phyloP scores from a whole-genome alignment of 2,329 filamentous ascomycete species.

The Aureobasidium sp. region DNA sequence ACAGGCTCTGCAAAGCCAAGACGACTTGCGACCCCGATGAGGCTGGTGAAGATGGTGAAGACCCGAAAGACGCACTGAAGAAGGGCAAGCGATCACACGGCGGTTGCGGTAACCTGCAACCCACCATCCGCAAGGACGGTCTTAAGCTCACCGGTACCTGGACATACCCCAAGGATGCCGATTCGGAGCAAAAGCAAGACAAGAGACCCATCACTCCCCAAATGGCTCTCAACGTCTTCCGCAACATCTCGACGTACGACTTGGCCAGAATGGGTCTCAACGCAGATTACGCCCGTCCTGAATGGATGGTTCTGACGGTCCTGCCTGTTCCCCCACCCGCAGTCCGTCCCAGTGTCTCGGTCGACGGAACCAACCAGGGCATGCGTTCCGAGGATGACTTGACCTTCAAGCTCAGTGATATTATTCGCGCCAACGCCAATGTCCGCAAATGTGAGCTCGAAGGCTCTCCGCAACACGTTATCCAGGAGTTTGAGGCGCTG shows the following conservation, averaged over 20 bases:
- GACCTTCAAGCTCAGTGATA: slow-evolving; percentile 98
- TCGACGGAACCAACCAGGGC: slow-evolving; percentile 87
- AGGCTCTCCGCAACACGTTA: slow-evolving; percentile 84
- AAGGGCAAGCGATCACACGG: slow-evolving; percentile 55
- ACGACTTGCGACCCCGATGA: slow-evolving; percentile 74
- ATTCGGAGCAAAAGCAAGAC: slow-evolving; percentile 71
- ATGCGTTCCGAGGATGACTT: slow-evolving; percentile 96
- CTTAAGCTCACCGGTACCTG: slow-evolving; percentile 71
- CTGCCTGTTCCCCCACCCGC: slow-evolving; percentile 92
- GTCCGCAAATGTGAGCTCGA: slow-evolving; percentile 86
- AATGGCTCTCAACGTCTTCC: slow-evolving; percentile 78
- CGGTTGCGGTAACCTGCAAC: slow-evolving; percentile 87
- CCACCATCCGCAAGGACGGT: slow-evolving; percentile 78
- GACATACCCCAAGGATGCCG: slow-evolving; percentile 63
- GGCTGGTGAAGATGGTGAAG: slow-evolving; percentile 57
- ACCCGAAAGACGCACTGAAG: slow-evolving; percentile 49
- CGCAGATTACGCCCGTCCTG: slow-evolving; percentile 87
- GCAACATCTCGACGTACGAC: slow-evolving; percentile 73
- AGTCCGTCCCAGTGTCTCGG: slow-evolving; percentile 92
- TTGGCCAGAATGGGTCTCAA: slow-evolving; percentile 84
- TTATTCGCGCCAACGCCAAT: slow-evolving; percentile 94
- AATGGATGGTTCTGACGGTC: slow-evolving; percentile 97
- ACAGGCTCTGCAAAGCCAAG: slow-evolving; percentile 86
- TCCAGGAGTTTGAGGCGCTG: slow-evolving; percentile 81
- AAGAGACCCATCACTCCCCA: slow-evolving; percentile 77